Percentiles rank a stretch among this genome's conserved stretches.
These are phyloP conservation scores for Colletotrichum falcatum DNA, from an alignment of 2,329 filamentous ascomycete species.

Conservation along the genomic window DNA sequence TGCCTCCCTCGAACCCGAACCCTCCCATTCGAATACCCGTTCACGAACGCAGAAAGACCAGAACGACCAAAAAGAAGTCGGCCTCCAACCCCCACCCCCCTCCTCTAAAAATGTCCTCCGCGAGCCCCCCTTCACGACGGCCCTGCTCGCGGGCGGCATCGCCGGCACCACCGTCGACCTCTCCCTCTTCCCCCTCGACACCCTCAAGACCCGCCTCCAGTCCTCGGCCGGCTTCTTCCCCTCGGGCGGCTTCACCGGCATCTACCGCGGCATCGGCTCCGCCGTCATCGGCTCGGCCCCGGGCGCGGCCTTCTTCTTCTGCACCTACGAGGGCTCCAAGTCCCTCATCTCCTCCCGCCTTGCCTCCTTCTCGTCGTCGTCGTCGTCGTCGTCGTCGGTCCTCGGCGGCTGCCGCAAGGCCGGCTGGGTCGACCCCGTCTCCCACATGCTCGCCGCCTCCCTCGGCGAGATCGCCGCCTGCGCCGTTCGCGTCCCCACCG, in stretches of 20 bases:
- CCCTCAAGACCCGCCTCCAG: constrained; percentile 97
- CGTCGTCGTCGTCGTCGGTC: constrained; percentile 8
- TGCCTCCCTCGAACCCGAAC: not conserved
- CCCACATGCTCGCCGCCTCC: constrained; percentile 87
- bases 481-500: constrained; percentile 90
- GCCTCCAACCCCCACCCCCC: not conserved
- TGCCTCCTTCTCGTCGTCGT: constrained; percentile 48
- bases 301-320: constrained; percentile 96
- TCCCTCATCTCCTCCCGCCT: constrained; percentile 55
- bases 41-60: too few species aligned
- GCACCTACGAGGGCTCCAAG: constrained; percentile 88
- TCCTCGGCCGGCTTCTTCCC: constrained; percentile 81
- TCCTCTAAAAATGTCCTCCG: constrained; percentile 37
- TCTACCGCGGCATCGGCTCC: constrained; percentile 92
- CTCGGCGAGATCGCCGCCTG: constrained; percentile 93
- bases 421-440: constrained; percentile 43
- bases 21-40: too few species aligned
- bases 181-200: constrained; percentile 97
- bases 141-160: constrained; percentile 84
- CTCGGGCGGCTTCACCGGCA: constrained; percentile 87
- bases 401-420: not conserved
- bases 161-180: constrained; percentile 97
- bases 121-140: constrained; percentile 63
- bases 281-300: constrained; percentile 93
- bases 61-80: not conserved